Percentiles rank a stretch among this genome's conserved stretches.
These are phyloP conservation scores for Lecanicillium sp. DNA, from an alignment of 2,329 filamentous ascomycete species.

Conservation along the genomic window DNA sequence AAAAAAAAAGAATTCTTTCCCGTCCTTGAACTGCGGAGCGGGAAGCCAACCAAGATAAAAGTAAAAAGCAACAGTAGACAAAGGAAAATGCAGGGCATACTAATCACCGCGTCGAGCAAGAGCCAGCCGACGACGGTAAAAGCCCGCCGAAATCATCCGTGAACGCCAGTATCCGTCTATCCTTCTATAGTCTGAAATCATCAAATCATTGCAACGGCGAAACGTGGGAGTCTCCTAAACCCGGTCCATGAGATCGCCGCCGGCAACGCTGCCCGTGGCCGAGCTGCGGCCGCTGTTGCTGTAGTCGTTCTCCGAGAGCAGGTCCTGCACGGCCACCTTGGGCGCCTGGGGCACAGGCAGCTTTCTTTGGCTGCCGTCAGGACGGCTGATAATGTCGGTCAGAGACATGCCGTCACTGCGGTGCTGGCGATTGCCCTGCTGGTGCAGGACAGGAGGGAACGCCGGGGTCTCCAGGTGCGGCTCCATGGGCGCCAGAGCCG, in stretches of 20 bases:
- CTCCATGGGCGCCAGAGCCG: constrained; percentile 52
- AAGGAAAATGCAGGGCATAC: too few relatives aligned
- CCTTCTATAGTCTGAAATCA: constrained; percentile 30
- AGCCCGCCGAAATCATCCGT: constrained; percentile 10
- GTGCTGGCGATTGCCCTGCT: constrained; percentile 27
- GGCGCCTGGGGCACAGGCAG: constrained; percentile 86
- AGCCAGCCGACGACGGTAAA: too few relatives aligned
- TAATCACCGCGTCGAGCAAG: too few relatives aligned
- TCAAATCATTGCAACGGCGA: constrained; percentile 27
- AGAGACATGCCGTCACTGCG: constrained; percentile 67
- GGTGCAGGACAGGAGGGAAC: constrained; percentile 42
- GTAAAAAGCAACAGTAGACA: constrained; percentile 1
- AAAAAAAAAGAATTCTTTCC: background rate
- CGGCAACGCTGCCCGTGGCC: constrained; percentile 68
- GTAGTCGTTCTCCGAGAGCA: constrained; percentile 62
- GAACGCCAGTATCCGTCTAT: constrained; percentile 32
- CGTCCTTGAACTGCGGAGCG: too few relatives aligned
- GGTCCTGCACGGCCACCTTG: constrained; percentile 80
- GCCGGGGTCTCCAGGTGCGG: constrained; percentile 41
- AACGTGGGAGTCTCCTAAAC: constrained; percentile 21
- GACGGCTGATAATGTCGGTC: constrained; percentile 84
- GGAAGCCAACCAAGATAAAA: constrained; percentile 3
- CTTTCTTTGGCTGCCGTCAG: constrained; percentile 83
- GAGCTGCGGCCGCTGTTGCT: constrained; percentile 69
- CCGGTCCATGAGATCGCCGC: constrained; percentile 58